Conservation (phyloP, 2,329 filamentous ascomycete species). For the Xylariaceae sp. region DNA sequence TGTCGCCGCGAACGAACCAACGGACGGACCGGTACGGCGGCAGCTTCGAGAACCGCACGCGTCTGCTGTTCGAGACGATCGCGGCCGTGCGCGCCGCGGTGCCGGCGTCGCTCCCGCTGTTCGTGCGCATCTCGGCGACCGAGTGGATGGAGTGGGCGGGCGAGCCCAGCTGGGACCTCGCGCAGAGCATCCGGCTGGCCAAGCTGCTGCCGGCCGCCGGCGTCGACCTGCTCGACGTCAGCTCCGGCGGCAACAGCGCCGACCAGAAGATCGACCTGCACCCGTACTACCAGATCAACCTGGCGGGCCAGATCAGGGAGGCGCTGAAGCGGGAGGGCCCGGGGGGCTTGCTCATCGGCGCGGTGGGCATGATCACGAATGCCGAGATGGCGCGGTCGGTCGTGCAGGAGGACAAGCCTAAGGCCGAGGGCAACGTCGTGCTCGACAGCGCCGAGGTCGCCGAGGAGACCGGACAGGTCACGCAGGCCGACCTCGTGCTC, state of each 20-base stretch:
- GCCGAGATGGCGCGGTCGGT: slow-evolving; percentile 66
- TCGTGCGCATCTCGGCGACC: slow-evolving; percentile 62
- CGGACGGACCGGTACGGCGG: slow-evolving; percentile 63
- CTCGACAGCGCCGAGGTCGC: slow-evolving; percentile 47
- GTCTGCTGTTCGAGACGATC: slow-evolving; percentile 60
- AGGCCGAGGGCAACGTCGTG: slow-evolving; percentile 42
- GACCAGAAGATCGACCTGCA: slow-evolving; percentile 62
- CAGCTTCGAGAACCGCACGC: slow-evolving; percentile 65
- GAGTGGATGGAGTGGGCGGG: slow-evolving; percentile 61
- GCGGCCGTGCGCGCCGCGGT: slow-evolving; percentile 54
- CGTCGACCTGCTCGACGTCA: slow-evolving; percentile 83
- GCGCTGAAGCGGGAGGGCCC: slow-evolving; percentile 55
- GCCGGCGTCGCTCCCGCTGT: slow-evolving; percentile 57
- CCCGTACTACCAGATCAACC: slow-evolving; percentile 73
- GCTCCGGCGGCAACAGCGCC: slow-evolving; percentile 70
- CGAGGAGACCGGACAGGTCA: slow-evolving; percentile 41
- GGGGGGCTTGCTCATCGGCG: slow-evolving; percentile 63
- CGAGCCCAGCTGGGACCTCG: slow-evolving; percentile 65
- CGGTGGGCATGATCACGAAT: slow-evolving; percentile 74
- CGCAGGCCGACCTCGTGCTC: slow-evolving; percentile 70
- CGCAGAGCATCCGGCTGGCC: slow-evolving; percentile 69
- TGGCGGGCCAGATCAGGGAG: slow-evolving; percentile 72
- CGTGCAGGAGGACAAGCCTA: slow-evolving; percentile 49
- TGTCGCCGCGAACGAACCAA: slow-evolving; percentile 45
- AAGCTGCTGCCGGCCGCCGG: slow-evolving; percentile 71